Evolutionary conservation across 371 early-diverging fungal genomes (phyloP), one percentile per base, ranked within the genome.

Genomic region (Mortierella sp.): DNA sequence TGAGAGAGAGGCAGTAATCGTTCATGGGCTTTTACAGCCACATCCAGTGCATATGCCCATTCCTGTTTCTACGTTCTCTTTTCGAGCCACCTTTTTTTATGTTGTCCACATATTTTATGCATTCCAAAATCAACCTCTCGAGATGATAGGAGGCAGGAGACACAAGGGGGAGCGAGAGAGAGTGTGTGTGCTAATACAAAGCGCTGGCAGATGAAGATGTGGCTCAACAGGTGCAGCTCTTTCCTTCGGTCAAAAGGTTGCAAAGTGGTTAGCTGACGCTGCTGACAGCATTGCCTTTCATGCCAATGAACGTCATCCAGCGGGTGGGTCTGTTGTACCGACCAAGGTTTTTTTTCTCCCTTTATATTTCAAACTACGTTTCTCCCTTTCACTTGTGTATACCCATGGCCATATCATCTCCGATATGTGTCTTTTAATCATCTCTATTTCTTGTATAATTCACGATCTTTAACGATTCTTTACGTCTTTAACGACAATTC

Each of bases 41-140:
- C 42, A 49, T 61, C 26, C 45, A 64, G 42, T 71, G 40, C 34
- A 56, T 60, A 32, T 59, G 17, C 47, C 57, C 42, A 29, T 64
- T 61, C 55, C 63, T 37, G 8, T 47, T 54, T 58, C 37, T 54
- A 54, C 12, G 9, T n/a, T 57, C 23, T 42, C 62, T 13, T 34
- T 45, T 10, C 10, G 37, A 10, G 37, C 37, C 37, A 37, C 37
- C 10, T 37, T 37, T 37, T 7, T 37, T 19, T 31, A 35, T 60
- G 49, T 55, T 47, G 51, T 22, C 58, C 31, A 35, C 49, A 45
- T 56, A 31, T 12, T 53, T 45, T 40, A 28, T 59, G 67, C 60
- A 59, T 67, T 67, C 59, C 67, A 67, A 47, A 37, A 26, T 67
- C 59, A 45, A 57, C 67, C 59, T 43, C 67, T 32, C 13, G 35